These are phyloP conservation scores for Fusarium zealandicum DNA, from an alignment of 2,329 filamentous ascomycete genomes.

Conservation along the genomic window DNA sequence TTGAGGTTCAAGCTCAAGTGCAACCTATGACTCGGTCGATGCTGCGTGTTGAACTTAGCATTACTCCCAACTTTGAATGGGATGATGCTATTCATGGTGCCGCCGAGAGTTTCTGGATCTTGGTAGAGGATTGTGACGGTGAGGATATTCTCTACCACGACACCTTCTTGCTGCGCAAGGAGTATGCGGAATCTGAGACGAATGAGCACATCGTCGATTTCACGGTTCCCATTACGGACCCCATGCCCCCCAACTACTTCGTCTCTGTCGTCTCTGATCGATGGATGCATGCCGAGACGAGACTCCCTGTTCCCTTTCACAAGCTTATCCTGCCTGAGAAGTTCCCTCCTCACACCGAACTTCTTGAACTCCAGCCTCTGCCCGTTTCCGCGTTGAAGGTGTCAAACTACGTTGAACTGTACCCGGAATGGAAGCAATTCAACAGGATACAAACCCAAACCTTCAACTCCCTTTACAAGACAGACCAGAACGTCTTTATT, in stretches of 20 bases:
- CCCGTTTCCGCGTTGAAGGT: conserved; percentile 88
- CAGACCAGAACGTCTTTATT: conserved; percentile 92
- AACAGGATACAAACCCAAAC: conserved; percentile 98
- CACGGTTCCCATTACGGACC: conserved; percentile 94
- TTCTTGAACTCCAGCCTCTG: conserved; percentile 90
- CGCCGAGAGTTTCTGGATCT: conserved; percentile 94
- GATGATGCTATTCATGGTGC: conserved; percentile 87
- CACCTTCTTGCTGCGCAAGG: conserved; percentile 87
- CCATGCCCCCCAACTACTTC: conserved; percentile 99
- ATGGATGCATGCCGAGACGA: conserved; percentile 98
- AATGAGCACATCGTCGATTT: conserved; percentile 97
- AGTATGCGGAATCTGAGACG: conserved; percentile 83
- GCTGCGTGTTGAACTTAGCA: conserved; percentile 86
- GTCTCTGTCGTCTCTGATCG: conserved; percentile 92
- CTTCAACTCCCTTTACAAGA: conserved; percentile 90
- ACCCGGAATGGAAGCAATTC: conserved; percentile 85
- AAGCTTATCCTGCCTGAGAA: conserved; percentile 94
- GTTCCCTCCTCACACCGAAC: conserved; percentile 91
- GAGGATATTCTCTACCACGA: conserved; percentile 96
- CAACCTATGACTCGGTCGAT: conserved; percentile 95
- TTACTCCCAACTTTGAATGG: conserved; percentile 96
- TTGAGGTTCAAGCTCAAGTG: conserved; percentile 92
- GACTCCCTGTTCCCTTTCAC: conserved; percentile 91
- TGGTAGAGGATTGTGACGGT: conserved; percentile 96
- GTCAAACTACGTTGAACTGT: conserved; percentile 81